Evolutionary conservation across 805 yeast species (phyloP), one percentile per base, ranked within the genome.

Genomic region (Pichia occidentalis): DNA sequence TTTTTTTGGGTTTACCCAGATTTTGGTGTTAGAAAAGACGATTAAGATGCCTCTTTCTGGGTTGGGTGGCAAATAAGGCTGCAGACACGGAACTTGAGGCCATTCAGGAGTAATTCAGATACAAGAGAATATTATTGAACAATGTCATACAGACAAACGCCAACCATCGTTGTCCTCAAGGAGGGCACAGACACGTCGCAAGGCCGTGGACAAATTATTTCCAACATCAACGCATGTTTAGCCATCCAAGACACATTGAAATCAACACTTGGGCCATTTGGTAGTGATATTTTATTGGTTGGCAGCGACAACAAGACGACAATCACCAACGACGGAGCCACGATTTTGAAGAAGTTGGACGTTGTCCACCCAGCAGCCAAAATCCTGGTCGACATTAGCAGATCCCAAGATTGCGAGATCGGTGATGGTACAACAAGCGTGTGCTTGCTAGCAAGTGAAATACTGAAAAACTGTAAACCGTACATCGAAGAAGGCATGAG

Each of bases 381-480:
- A 60, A 88, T 90, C 43, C 67, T 90, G 49, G 98, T 90, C 37
- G 95, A 90, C 58, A 84, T 90, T 41, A 84, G 96, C 13, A 81
- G 94, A 59, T 87, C 95, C 3, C 98, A 90, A 65, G 98, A 90
- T 59, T 95, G 94, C 43, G 97, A 90, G 61, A 95, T 92, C 47
- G 98, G 98, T 43, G 98, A 90, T 64, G 98, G 98, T 49, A 90
- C 98, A 30, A 90, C 98, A 1, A 82, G 95, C 21, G 98, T 90
- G 16, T 85, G 97, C 0, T 80, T 90, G 23, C 62, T 92, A 41
- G 96, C 97, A 2, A 96, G 97, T 39, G 98, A 92, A 65, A 70
- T 92, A 44, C 73, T 92, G 62, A 86, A 86, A 57, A 97, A 92
- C 62, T 78, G 88, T 48, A 87, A 86, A 56, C 64, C 75, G 31